Percentiles rank a stretch among this genome's conserved stretches.
These are phyloP conservation scores for Globisporangium spinosum DNA, from an alignment of 352 stramenopile species.

Conservation along the genomic window DNA sequence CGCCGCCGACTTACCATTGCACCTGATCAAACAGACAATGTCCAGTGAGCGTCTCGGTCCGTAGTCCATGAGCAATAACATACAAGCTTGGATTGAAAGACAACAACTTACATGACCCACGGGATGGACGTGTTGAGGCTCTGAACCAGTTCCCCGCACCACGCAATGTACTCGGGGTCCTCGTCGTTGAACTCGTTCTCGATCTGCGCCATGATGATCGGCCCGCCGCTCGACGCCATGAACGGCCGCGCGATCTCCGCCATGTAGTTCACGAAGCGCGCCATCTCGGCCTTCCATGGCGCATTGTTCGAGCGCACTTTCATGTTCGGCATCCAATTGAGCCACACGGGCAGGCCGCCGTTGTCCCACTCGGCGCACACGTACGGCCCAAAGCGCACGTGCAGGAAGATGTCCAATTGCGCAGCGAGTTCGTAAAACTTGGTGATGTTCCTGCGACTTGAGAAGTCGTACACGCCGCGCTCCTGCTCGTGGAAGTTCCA, in stretches of 20 bases:
- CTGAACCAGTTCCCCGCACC: slow-evolving; percentile 49
- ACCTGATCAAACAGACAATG: slow-evolving; percentile 25
- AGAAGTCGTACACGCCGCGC: slow-evolving; percentile 51
- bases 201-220: slow-evolving; percentile 75
- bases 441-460: slow-evolving; percentile 48
- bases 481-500: slow-evolving; percentile 69
- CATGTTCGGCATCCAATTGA: slow-evolving; percentile 50
- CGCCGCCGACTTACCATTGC: slow-evolving; percentile 53
- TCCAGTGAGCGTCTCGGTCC: neutral
- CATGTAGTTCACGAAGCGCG: slow-evolving; percentile 59
- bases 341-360: slow-evolving; percentile 56
- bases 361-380: slow-evolving; percentile 69
- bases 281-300: slow-evolving; percentile 48
- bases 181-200: slow-evolving; percentile 59
- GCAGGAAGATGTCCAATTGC: slow-evolving; percentile 54
- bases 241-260: slow-evolving; percentile 60
- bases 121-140: slow-evolving; percentile 56
- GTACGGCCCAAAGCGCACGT: slow-evolving; percentile 68
- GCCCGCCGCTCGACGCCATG: slow-evolving; percentile 53
- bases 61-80: neutral
- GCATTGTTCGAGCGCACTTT: slow-evolving; percentile 45
- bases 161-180: slow-evolving; percentile 50
- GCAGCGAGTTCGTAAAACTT: slow-evolving; percentile 57
- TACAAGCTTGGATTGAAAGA: neutral
- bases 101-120: slow-evolving; percentile 65